Conservation (phyloP, 257 asterid species). For the Verbena officinalis region DNA sequence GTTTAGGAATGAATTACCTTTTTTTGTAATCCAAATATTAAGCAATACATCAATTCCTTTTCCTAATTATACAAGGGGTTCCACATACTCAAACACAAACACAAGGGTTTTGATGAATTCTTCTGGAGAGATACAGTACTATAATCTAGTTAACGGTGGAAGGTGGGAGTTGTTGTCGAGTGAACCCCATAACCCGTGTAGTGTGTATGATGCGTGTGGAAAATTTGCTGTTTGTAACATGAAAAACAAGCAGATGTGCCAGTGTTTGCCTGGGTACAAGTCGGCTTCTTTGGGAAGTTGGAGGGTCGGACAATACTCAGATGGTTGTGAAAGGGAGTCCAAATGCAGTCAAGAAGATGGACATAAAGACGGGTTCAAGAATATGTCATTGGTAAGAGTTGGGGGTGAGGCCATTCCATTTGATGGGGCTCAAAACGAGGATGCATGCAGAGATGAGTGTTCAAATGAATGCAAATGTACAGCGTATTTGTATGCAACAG, state of each 20-base stretch:
- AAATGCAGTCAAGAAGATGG: constrained; percentile 17
- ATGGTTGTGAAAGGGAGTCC: constrained; percentile 27
- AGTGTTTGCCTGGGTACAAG: constrained; percentile 39
- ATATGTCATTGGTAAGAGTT: constrained; percentile 6
- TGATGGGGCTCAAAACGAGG: background rate
- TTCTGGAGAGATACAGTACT: constrained; percentile 36
- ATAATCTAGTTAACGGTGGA: background rate
- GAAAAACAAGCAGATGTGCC: constrained; percentile 14
- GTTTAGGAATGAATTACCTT: background rate
- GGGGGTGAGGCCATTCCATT: background rate
- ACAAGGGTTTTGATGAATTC: constrained; percentile 38
- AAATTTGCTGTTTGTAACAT: constrained; percentile 31
- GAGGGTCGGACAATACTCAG: background rate
- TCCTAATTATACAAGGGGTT: background rate
- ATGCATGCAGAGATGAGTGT: constrained; percentile 34
- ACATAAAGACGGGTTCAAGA: constrained; percentile 18
- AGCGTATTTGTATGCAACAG: constrained; percentile 26
- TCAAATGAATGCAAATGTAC: constrained; percentile 28
- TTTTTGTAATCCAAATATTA: background rate
- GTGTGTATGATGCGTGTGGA: constrained; percentile 35
- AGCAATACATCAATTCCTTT: too few relatives aligned
- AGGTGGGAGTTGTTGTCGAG: constrained; percentile 29
- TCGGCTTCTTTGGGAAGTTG: constrained; percentile 12
- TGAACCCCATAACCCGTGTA: constrained; percentile 29
- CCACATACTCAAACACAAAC: background rate